Evolutionary conservation across 495 filamentous ascomycete genomes (phyloP), one percentile per base, ranked within the genome.

Genomic region (Tuber indicum): DNA sequence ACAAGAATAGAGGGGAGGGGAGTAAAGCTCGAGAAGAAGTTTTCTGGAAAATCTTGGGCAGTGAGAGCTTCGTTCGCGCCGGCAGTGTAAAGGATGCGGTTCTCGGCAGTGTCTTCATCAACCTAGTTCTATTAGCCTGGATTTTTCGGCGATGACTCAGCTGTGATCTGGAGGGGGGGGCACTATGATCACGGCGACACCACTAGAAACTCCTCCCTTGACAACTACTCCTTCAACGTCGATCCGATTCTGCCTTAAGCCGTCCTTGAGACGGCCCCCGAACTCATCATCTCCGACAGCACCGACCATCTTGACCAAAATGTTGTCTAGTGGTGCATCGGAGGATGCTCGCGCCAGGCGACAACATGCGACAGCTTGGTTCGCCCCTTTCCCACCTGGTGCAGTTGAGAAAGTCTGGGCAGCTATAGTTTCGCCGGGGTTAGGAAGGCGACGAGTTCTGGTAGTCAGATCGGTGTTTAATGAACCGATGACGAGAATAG

Each of bases 381-480:
- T 99, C 47, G 94, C 93, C 77, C 96, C 96, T 86, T 99, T 99
- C 66, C 96, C 96, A 74, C 96, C 96, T 21, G 91, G 90, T 72
- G 91, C 94, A 66, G 90, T 92, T 83, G 88, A 87, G 87, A 96
- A 96, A 9, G 89, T 89, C 74, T 86, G 87, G n/a, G 93, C 87
- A 3, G 91, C 94, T 58, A 99, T 88, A 6, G 96, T 99, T 82
- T 99, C 96, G 76, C 96, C 96, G 5, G 91, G 88, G 0, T 86
- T 84, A 3, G 96, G 96, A 76, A 97, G 87, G 58, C 96, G 93
- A 0, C 93, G 87, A 45, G 95, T 97, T 76, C 91, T 89, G 58
- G 93, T 93, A 69, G 96, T 91, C 76, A 98, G 90, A 86, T 99
- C 96, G 79, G 90, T 92, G 85, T 98, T 98, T 72, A 99, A 90